Base-by-base conservation (phyloP, 345 rosid genomes). In the Hirschfeldia incana region DNA sequence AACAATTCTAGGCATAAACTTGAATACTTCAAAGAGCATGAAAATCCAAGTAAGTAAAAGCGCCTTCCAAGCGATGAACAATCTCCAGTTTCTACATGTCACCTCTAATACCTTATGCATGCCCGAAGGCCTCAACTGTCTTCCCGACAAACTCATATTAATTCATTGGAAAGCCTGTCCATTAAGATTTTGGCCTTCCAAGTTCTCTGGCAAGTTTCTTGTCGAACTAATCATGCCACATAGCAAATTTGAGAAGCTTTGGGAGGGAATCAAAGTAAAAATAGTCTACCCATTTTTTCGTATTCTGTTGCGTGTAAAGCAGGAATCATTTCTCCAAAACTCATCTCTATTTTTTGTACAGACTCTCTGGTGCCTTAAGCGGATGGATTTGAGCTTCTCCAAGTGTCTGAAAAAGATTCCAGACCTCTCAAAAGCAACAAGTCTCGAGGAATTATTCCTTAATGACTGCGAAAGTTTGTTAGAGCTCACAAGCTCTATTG, bases 241-340 rank as follows among this genome's bases (percentile, higher is more conserved):
- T 1, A 64, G 83, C 75, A 44, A 27, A 2, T 9, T 83, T 3
- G n/a, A 80, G 67, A 66, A 76, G 42, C 65, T 83, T 0, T 83
- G 83, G 83, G 37, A 37, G 15, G 69, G 70, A 71, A 53, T 5
- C 16, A 66, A 75, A 33, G 83, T n/a, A n/a, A n/a, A n/a, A n/a
- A n/a, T n/a, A n/a, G n/a, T n/a, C n/a, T n/a, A n/a, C n/a, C n/a
- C n/a, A n/a, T 82, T 26, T 9, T 0, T 21, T 12, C 8, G 11
- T 8, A 34, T 5, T 34, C 8, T 55, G 11, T 17, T 2, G 12
- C 12, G 0, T 21, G 11, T 57, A 37, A 57, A 17, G 61, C 5
- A 2, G 2, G 3, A 42, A 13, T 42, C n/a, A 42, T 10, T 42
- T 42, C 4, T 42, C 51, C 1, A 0, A 42, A 42, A 42, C 51